Percentiles rank a stretch among this genome's conserved stretches.
phyloP scores from a whole-genome alignment of 23 red algal genomes.

The Agarophyton chilense region DNA sequence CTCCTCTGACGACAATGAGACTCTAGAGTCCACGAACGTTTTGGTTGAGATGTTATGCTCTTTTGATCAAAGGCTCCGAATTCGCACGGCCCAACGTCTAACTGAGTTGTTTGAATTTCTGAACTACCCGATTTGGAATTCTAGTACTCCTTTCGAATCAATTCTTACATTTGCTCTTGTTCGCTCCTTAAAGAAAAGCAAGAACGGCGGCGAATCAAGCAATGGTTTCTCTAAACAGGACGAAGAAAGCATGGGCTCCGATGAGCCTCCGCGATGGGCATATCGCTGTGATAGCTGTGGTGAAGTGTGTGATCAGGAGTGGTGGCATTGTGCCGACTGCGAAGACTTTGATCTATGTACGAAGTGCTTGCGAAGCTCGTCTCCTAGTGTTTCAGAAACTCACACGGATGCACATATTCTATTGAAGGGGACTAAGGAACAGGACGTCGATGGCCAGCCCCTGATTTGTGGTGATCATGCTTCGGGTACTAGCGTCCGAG shows the following conservation, averaged over 20 bases:
- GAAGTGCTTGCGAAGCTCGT: slow-evolving; percentile 46
- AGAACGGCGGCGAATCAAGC: not conserved
- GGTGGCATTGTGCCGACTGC: slow-evolving; percentile 73
- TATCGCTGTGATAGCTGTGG: slow-evolving; percentile 73
- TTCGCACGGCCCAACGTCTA: slow-evolving; percentile 38
- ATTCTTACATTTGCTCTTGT: slow-evolving; percentile 8
- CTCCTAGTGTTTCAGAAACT: not conserved
- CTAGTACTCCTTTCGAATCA: slow-evolving; percentile 35
- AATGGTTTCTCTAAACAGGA: not conserved
- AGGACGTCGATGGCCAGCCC: slow-evolving; percentile 34
- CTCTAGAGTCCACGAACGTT: not conserved
- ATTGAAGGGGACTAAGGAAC: slow-evolving; percentile 24
- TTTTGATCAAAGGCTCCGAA: slow-evolving; percentile 54
- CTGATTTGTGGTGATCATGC: not conserved
- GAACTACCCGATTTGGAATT: not conserved
- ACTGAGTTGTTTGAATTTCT: slow-evolving; percentile 40
- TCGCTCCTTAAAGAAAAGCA: not conserved
- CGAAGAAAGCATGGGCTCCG: slow-evolving; percentile 4
- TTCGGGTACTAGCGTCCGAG: not conserved
- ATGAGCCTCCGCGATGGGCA: slow-evolving; percentile 53
- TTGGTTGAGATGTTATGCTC: slow-evolving; percentile 40
- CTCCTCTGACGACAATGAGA: not conserved
- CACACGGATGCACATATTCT: slow-evolving; percentile 50
- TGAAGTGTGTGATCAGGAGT: slow-evolving; percentile 61
- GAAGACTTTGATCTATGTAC: slow-evolving; percentile 78